Evolutionary conservation across 2,329 filamentous ascomycete genomes (phyloP), one percentile per base, ranked within the genome.

Genomic region (Sporothrix euskadiensis): DNA sequence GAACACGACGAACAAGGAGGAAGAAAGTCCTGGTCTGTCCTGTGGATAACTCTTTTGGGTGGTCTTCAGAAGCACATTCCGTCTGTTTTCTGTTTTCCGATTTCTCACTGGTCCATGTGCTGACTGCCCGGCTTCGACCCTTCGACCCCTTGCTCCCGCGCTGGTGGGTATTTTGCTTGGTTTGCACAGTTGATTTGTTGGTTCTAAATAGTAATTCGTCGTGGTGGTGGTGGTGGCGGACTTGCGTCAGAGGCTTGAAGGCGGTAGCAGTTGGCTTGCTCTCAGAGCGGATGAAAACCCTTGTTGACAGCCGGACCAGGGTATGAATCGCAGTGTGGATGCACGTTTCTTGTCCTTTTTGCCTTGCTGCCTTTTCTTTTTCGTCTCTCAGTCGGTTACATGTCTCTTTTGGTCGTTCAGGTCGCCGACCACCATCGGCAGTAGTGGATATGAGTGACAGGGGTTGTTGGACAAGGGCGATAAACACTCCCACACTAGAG

Each of bases 351-450:
- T 65, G 35, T 44, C 35, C 19, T 19, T 44, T 26, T 41, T 22
- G 39, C 47, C 61, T 6, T 30, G 26, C 26, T 16, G 12, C 9
- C 39, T 1, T n/a, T n/a, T 56, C n/a, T 56, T 56, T n/a, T 56
- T 22, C 52, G 9, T 56, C 56, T 63, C 12, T 59, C 12, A 14
- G 22, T 32, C 30, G 16, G 6, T 59, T 16, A 14, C 26, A 22
- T 22, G 12, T 22, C 19, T 65, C 44, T 54, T 32, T 35, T 49
- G 10, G 5, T 54, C 26, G 4, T 69, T 49, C 22, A 22, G 73
- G 69, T 73, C 73, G 73, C 44, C 73, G 73, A 73, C 73, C 69
- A 71, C 72, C 30, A 52, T 71, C 59, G 39, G 59, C 49, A 71
- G 32, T 30, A 10, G 59, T 56, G 47, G n/a, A n/a, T 35, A 47